Percentiles rank a stretch among this genome's conserved stretches.
phyloP scores from a whole-genome alignment of 345 rosid species.

The Eucalyptus pauciflora region DNA sequence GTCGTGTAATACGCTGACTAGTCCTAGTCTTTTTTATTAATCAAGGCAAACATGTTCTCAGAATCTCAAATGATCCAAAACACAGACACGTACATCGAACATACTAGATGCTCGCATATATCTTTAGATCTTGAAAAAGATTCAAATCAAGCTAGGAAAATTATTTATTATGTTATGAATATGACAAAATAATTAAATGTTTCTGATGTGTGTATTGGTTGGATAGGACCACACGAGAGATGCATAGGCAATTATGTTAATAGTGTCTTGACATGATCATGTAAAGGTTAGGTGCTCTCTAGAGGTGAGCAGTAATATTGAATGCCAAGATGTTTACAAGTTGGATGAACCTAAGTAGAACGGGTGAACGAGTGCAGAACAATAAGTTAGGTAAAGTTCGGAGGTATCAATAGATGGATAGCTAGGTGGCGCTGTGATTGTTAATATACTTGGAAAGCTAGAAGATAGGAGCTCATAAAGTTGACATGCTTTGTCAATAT shows the following conservation, averaged over 20 bases:
- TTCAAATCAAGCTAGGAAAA: not conserved
- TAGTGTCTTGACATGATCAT: not conserved
- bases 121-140: not conserved
- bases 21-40: not conserved
- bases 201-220: not conserved
- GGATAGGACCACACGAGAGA: not conserved
- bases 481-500: not conserved
- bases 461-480: not conserved
- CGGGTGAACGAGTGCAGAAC: not conserved
- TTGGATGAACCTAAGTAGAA: not conserved
- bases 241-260: no score
- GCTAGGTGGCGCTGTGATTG: not conserved
- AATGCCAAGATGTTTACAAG: not conserved
- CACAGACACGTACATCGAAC: accelerated
- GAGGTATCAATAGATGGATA: not conserved
- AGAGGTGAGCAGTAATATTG: not conserved
- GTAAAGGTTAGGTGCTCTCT: not conserved
- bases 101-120: not conserved
- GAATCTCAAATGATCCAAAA: not conserved
- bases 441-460: no score
- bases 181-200: no score
- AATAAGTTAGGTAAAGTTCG: no score
- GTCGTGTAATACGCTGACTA: not conserved
- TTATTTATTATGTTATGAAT: not conserved
- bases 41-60: not conserved